These are phyloP conservation scores for Pouteria glomerata DNA, from an alignment of 148 eudicot genomes.

Conservation along the genomic window DNA sequence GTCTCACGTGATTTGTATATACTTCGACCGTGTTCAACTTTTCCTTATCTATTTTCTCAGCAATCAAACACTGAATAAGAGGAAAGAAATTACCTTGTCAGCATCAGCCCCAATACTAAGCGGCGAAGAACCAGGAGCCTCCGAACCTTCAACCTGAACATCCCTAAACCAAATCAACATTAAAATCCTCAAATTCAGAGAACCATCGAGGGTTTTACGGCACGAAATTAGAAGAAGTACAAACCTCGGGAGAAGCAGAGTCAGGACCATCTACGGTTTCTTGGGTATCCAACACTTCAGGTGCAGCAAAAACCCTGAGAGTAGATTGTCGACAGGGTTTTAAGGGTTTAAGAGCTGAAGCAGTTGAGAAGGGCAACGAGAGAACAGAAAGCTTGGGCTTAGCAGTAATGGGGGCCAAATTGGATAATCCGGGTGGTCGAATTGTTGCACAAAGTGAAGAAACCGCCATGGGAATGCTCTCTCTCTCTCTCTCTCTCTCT, in stretches of 20 bases:
- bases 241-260: background rate
- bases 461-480: constrained; percentile 36
- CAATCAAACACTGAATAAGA: background rate
- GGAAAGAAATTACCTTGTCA: constrained; percentile 8
- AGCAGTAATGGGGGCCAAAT: constrained; percentile 21
- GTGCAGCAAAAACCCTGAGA: constrained; percentile 35
- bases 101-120: background rate
- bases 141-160: constrained; percentile 4
- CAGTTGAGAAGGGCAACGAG: constrained; percentile 12
- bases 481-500: background rate
- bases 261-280: constrained; percentile 18
- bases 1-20: too few species aligned
- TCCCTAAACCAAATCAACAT: background rate
- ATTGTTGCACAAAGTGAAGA: constrained; percentile 28
- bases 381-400: constrained; percentile 21
- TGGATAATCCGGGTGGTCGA: constrained; percentile 22
- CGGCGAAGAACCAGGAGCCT: background rate
- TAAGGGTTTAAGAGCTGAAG: constrained; percentile 10
- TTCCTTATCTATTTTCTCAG: background rate
- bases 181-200: too few species aligned
- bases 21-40: too few species aligned
- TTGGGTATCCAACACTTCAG: constrained; percentile 34
- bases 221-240: background rate
- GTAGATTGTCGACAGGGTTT: constrained; percentile 13
- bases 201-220: background rate